Evolutionary conservation across 2,329 filamentous ascomycete species (phyloP).

Genomic region (Aspergillus sp.): DNA sequence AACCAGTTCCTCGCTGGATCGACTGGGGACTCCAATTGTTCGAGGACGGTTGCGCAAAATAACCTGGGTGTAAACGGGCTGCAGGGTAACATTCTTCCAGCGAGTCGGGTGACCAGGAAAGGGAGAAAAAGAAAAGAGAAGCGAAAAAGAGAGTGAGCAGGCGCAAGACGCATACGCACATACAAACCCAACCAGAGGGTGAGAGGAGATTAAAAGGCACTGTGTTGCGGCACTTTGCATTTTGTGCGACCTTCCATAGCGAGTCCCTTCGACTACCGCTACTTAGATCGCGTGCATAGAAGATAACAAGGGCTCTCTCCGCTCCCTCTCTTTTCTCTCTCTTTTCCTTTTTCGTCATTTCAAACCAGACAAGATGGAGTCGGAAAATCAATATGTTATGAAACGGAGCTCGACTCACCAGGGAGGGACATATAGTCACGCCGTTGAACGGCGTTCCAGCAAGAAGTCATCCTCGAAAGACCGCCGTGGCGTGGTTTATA

Average conservation of each 20-base stretch:
- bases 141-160: neutral
- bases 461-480: conserved; percentile 44
- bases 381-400: conserved; percentile 34
- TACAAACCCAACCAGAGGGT: neutral
- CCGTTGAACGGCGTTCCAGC: conserved; percentile 39
- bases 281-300: conserved; percentile 11
- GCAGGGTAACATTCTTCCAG: conserved; percentile 16
- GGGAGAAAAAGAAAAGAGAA: neutral
- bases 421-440: conserved; percentile 28
- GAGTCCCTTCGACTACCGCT: conserved; percentile 16
- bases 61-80: conserved; percentile 17
- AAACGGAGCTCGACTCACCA: conserved; percentile 36
- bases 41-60: conserved; percentile 25
- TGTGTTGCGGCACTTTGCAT: conserved; percentile 7
- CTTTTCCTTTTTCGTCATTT: neutral
- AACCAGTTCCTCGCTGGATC: conserved; percentile 25
- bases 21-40: conserved; percentile 27
- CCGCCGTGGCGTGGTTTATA: conserved; percentile 40
- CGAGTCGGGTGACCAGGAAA: neutral
- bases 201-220: neutral
- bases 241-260: conserved; percentile 19
- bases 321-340: neutral
- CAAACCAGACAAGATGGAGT: conserved; percentile 29
- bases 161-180: neutral
- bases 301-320: conserved; percentile 1